A percentile compares a stretch with the other conserved stretches of the same genome.
These are phyloP conservation scores for Colletotrichum sp. DNA, from an alignment of 2,329 filamentous ascomycete genomes.

Conservation along the genomic window DNA sequence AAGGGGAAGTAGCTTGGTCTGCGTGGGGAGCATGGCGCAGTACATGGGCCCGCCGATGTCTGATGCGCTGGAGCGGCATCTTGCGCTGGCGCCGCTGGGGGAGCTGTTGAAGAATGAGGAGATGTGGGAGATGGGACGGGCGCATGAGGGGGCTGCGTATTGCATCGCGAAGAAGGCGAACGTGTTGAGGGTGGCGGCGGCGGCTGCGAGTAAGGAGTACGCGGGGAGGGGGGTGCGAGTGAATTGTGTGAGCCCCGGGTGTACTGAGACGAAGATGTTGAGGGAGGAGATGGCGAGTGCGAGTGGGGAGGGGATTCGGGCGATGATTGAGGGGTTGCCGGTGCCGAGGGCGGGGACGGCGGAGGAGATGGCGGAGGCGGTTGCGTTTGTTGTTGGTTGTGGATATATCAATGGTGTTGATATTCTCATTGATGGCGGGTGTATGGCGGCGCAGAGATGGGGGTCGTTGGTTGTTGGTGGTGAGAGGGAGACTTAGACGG, in stretches of 20 bases:
- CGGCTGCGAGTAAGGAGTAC: background rate
- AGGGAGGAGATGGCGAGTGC: background rate
- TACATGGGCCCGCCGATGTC: background rate
- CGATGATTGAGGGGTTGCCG: background rate
- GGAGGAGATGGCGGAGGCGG: constrained; percentile 2
- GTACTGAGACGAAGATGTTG: constrained; percentile 7
- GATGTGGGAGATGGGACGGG: background rate
- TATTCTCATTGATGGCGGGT: background rate
- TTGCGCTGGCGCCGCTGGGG: background rate
- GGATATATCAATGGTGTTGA: background rate
- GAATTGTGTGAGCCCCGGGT: background rate
- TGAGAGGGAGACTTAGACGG: background rate
- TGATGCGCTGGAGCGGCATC: background rate
- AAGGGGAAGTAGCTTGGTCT: background rate
- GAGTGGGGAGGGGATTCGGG: background rate
- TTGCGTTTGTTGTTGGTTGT: background rate
- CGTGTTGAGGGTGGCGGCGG: background rate
- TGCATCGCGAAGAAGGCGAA: background rate
- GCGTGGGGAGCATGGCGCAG: background rate
- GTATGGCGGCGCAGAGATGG: background rate
- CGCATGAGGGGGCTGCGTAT: background rate
- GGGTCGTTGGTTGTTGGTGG: background rate
- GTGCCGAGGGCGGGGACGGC: background rate
- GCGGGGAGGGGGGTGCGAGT: background rate
- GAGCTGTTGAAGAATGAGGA: background rate